Conservation (phyloP, 305 asterid genomes). For the Rubia tinctorum region DNA sequence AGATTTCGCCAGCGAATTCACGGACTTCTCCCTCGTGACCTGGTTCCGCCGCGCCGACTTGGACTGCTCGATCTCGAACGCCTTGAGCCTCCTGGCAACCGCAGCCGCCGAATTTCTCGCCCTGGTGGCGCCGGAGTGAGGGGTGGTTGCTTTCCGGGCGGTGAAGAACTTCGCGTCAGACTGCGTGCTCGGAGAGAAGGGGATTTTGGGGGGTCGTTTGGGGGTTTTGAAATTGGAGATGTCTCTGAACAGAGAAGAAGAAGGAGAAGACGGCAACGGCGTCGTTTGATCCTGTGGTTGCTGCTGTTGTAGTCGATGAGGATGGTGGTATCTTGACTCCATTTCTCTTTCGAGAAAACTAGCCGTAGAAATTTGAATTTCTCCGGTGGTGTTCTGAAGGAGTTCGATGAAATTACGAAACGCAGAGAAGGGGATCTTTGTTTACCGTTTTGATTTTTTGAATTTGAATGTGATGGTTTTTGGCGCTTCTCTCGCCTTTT, state of each 20-base stretch:
- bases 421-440: conserved; percentile 4
- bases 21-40: conserved; percentile 58
- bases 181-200: conserved; percentile 42
- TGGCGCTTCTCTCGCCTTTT: conserved; percentile 18
- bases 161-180: conserved; percentile 52
- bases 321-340: conserved; percentile 47
- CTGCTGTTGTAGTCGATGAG: conserved; percentile 7
- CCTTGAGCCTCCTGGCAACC: conserved; percentile 64
- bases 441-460: conserved; percentile 40
- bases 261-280: conserved; percentile 44
- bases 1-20: conserved; percentile 71
- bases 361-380: neutral
- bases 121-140: conserved; percentile 41
- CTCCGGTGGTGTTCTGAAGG: neutral
- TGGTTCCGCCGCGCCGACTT: conserved; percentile 81
- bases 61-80: conserved; percentile 76
- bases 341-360: conserved; percentile 23
- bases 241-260: conserved; percentile 52
- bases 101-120: conserved; percentile 38
- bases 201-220: conserved; percentile 31
- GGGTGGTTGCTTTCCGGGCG: conserved; percentile 56
- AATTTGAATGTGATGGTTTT: conserved; percentile 31
- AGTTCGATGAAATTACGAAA: neutral
- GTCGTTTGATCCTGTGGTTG: conserved; percentile 17
- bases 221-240: conserved; percentile 81